These are phyloP conservation scores for Boletellus ananas DNA, from an alignment of 768 basidiomycete genomes.

Conservation along the genomic window DNA sequence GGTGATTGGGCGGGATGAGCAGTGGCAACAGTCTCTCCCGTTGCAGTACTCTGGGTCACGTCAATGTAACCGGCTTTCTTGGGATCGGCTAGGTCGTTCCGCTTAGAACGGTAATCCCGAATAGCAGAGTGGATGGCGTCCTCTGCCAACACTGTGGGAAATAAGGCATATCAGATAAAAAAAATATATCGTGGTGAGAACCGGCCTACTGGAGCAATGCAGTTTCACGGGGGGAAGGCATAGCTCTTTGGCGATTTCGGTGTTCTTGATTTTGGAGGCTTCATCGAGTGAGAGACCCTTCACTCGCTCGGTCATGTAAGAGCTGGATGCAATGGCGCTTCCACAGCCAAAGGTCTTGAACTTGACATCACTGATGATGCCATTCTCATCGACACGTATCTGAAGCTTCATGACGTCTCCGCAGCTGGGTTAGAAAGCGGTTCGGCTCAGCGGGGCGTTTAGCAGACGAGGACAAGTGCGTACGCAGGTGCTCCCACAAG, in stretches of 20 bases:
- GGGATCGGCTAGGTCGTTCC: conserved; percentile 46
- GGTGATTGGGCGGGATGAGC: conserved; percentile 41
- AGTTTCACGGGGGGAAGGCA: conserved; percentile 95
- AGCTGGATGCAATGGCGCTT: conserved; percentile 95
- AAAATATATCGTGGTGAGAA: conserved; percentile 8
- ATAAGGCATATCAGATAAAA: conserved; percentile 21
- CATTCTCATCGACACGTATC: conserved; percentile 92
- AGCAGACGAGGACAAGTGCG: conserved; percentile 31
- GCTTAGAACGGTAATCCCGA: conserved; percentile 90
- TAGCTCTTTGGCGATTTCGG: conserved; percentile 97
- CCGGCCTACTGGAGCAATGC: conserved; percentile 83
- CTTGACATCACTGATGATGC: conserved; percentile 96
- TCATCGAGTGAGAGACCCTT: conserved; percentile 92
- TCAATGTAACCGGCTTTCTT: conserved; percentile 67
- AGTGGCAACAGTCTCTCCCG: conserved; percentile 53
- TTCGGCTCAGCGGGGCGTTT: conserved; percentile 14
- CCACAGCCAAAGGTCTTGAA: conserved; percentile 99
- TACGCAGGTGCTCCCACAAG: conserved; percentile 97
- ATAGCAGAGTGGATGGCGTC: conserved; percentile 99
- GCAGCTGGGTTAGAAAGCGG: conserved; percentile 50
- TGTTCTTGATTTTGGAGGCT: conserved; percentile 96
- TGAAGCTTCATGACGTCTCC: conserved; percentile 99
- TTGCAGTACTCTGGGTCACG: conserved; percentile 54
- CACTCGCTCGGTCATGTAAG: conserved; percentile 98
- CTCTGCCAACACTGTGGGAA: conserved; percentile 80